Conservation (phyloP, 768 basidiomycete genomes). For the Mycena pura region DNA sequence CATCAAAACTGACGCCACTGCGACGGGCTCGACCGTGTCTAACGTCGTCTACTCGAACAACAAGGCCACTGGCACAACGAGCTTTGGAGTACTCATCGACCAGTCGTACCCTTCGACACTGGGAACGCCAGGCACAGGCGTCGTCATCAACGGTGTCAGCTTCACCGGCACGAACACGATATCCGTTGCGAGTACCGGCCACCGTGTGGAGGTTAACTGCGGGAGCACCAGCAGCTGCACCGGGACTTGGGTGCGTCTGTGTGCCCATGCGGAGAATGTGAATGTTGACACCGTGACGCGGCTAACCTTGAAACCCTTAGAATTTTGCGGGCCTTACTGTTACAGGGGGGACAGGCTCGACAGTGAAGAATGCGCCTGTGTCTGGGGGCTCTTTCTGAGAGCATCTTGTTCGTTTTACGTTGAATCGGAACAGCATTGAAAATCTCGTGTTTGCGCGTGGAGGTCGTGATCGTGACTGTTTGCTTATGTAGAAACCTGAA, state of each 20-base stretch:
- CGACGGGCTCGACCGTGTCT: constrained; percentile 22
- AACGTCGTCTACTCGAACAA: constrained; percentile 25
- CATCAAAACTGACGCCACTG: constrained; percentile 28
- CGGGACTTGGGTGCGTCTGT: constrained; percentile 4
- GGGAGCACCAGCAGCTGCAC: constrained; percentile 22
- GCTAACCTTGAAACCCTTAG: not conserved
- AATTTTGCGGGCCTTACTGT: constrained; percentile 17
- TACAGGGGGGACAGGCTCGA: constrained; percentile 7
- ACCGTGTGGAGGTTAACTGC: constrained; percentile 29
- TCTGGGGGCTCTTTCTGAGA: constrained; percentile 4
- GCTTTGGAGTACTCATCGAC: constrained; percentile 27
- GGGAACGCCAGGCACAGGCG: constrained; percentile 28
- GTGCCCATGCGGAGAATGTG: not conserved
- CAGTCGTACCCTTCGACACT: constrained; percentile 25
- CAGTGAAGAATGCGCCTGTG: constrained; percentile 18
- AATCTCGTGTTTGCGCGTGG: no score
- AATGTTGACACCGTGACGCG: not conserved
- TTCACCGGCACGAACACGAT: constrained; percentile 26
- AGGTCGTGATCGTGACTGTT: no score
- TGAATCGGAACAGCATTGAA: not conserved
- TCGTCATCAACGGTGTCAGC: constrained; percentile 24
- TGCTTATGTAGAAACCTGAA: no score
- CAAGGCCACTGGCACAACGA: constrained; percentile 20
- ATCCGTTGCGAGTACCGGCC: constrained; percentile 7
- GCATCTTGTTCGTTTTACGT: not conserved